These are phyloP conservation scores for Saccharomycopsis sp. DNA, from an alignment of 805 yeast species.

Conservation along the genomic window DNA sequence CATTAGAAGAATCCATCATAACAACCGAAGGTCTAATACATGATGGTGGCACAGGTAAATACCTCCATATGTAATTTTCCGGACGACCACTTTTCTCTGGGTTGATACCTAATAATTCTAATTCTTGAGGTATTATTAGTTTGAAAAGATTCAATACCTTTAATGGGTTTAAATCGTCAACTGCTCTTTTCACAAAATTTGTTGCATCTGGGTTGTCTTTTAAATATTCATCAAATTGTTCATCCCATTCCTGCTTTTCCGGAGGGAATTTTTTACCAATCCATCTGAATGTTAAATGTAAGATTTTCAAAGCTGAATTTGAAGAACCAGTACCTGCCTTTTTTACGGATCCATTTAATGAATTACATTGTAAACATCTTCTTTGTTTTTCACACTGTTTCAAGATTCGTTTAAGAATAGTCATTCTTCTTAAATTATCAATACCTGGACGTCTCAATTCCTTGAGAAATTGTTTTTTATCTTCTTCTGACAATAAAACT, in stretches of 20 bases:
- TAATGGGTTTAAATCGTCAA: conserved; percentile 91
- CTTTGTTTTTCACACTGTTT: conserved; percentile 96
- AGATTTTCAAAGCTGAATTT: conserved; percentile 88
- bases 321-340: conserved; percentile 90
- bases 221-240: conserved; percentile 72
- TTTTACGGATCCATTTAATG: conserved; percentile 93
- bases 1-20: conserved; percentile 88
- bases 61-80: conserved; percentile 94
- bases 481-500: conserved; percentile 63
- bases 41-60: conserved; percentile 97
- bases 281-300: conserved; percentile 95
- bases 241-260: conserved; percentile 83
- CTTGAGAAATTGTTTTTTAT: conserved; percentile 59
- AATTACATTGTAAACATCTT: conserved; percentile 79
- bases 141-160: conserved; percentile 83
- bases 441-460: conserved; percentile 83
- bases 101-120: conserved; percentile 88
- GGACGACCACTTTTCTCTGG: conserved; percentile 87
- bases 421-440: conserved; percentile 91
- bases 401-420: conserved; percentile 66
- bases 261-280: conserved; percentile 82
- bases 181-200: conserved; percentile 74
- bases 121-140: conserved; percentile 77
- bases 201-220: conserved; percentile 81
- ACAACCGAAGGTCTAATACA: conserved; percentile 96